Base-by-base conservation (phyloP, 2,329 filamentous ascomycete genomes). In the Penicillium sp. region DNA sequence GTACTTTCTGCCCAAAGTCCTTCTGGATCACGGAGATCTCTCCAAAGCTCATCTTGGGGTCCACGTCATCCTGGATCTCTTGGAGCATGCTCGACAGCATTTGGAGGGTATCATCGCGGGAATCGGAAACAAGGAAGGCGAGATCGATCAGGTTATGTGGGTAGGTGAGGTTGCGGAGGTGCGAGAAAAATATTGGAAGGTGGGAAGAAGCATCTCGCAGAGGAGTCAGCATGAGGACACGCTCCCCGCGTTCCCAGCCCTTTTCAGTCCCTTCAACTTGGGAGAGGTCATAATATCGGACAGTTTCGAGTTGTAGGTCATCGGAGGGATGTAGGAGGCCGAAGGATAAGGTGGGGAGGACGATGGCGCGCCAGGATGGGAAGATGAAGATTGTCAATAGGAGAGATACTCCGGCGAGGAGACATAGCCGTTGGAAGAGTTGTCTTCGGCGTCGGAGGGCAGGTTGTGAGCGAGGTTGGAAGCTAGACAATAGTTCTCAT, bases 1-100 rank as follows among this genome's bases (percentile, higher is more conserved):
- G 90, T 54, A 99, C 94, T 70, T 93, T 93, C 71, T 99, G 94
- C 3, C 94, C 94, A 77, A 99, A 99, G 72, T 99, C 93, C 76
- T 99, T 99, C 75, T 97, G 91, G 60, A 99, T 92, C 54, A 99
- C 94, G 0, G 91, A 96, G 52, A 99, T 94, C 76, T 99, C 94
- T 54, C 94, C 94, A 68, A 92, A 99, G 13, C 88, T 86, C 74
- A 92, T 87, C 62, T 85, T 87, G 9, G 87, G 85, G 62, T 97
- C 89, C 18, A 86, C 80, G 55, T 94, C 84, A 20, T 84, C 85
- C 75, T 99, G 94, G 12, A 97, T 81, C 33, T 86, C 84, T 61
- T 90, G 84, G 46, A 99, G 77, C 64, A 89, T 86, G 51, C 89
- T 79, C 4, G 87, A 84, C 44, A 99, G 81, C 40, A 94, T 80